Base-by-base conservation (phyloP, 2,329 filamentous ascomycete species). In the Fusarium tuaranense region DNA sequence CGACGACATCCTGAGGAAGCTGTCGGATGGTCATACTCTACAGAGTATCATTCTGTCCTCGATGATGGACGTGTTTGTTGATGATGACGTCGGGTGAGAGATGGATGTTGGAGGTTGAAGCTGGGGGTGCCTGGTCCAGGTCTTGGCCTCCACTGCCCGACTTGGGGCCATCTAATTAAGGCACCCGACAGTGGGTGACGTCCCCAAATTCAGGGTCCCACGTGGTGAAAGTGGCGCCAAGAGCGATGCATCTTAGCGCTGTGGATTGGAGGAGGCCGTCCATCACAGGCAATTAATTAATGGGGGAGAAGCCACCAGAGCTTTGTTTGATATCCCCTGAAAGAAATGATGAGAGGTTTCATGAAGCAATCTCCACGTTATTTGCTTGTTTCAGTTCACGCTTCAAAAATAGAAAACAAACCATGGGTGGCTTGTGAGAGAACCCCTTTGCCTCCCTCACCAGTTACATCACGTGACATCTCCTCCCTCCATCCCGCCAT, bases 1-100 rank as follows among this genome's bases (percentile, higher is more conserved):
- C 90, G 77, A 91, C 87, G 67, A 93, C 94, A 75, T 93, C 87
- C 41, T 89, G 84, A 14, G 95, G 93, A 69, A 98, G 88, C 61
- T 87, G 90, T 74, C 87, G 87, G 79, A 97, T 96, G 71, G 87
- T 89, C 89, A 91, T 91, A 82, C 72, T 80, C 76, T 69, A 38
- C 39, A 13, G 58, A 58, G 59, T 70, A 65, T 76, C 76, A 79
- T 78, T 63, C 67, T 69, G 39, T 61, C 38, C 27, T 62, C 20
- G 59, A 46, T 27, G 27, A 30, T 32, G 20, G 34, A 8, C 39
- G 10, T 12, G 39, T 38, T 48, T 44, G 48, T 57, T 55, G n/a
- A 27, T 16, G 59, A 75, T 75, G 72, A 75, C 72, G 72, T 75
- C 66, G 72, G 20, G 44, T 8, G 18, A 63, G 46, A 55, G 48